These are phyloP conservation scores for Synchytrium microbalum DNA, from an alignment of 371 early-diverging fungal genomes.

Conservation along the genomic window DNA sequence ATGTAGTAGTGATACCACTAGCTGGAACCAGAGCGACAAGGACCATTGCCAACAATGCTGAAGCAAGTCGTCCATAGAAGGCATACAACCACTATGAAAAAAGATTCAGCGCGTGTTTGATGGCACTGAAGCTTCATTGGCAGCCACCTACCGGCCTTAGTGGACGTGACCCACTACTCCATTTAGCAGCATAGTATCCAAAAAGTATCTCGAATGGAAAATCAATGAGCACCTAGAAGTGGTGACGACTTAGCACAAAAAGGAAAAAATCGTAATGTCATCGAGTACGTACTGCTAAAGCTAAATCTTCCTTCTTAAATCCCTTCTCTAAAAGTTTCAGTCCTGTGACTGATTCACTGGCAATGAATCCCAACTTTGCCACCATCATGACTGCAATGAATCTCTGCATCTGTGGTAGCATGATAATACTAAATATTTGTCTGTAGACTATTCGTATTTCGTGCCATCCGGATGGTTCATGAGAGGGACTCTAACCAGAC, in stretches of 20 bases:
- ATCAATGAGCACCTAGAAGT: slow-evolving; percentile 62
- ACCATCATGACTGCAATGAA: slow-evolving; percentile 73
- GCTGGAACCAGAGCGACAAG: slow-evolving; percentile 72
- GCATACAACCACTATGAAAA: slow-evolving; percentile 72
- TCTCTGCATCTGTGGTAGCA: slow-evolving; percentile 60
- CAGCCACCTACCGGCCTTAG: slow-evolving; percentile 64
- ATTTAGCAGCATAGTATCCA: slow-evolving; percentile 94
- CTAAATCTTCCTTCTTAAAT: slow-evolving; percentile 88
- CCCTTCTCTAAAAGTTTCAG: slow-evolving; percentile 91
- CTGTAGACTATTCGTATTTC: slow-evolving; percentile 20
- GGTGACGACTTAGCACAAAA: background rate
- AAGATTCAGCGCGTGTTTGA: background rate
- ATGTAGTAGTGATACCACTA: slow-evolving; percentile 44
- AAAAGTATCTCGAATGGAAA: slow-evolving; percentile 94
- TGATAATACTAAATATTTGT: slow-evolving; percentile 27
- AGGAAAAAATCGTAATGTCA: slow-evolving; percentile 5
- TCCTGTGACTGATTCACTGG: slow-evolving; percentile 88
- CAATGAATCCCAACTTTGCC: slow-evolving; percentile 88
- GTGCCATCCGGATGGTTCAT: background rate
- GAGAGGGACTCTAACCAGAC: background rate
- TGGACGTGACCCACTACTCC: slow-evolving; percentile 81
- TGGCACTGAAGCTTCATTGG: background rate
- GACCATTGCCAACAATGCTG: slow-evolving; percentile 74
- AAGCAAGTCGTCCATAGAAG: slow-evolving; percentile 73
- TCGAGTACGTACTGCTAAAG: slow-evolving; percentile 51